phyloP scores from a whole-genome alignment of 129 eudicot genomes.

The Chrysanthemum seticuspe region DNA sequence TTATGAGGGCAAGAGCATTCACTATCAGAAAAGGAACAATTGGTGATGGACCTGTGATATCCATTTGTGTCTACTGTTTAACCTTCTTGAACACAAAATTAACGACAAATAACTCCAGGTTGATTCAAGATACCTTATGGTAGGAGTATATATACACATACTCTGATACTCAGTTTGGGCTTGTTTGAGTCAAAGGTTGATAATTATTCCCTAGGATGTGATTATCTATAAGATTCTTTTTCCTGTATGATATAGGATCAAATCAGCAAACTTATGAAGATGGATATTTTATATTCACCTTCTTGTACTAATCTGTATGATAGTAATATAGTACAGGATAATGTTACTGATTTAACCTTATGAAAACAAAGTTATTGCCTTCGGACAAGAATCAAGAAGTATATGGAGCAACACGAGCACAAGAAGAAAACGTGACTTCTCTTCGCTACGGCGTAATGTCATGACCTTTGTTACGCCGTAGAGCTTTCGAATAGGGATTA shows the following conservation, averaged over 20 bases:
- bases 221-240: slow-evolving; percentile 24
- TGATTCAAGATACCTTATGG: neutral
- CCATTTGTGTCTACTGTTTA: slow-evolving; percentile 27
- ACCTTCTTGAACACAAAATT: neutral
- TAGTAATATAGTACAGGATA: neutral
- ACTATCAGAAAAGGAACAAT: slow-evolving; percentile 52
- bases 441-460: no score
- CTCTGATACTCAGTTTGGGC: neutral
- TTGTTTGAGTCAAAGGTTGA: slow-evolving; percentile 1
- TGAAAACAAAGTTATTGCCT: neutral
- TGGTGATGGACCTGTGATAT: slow-evolving; percentile 45
- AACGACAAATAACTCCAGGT: neutral
- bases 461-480: no score
- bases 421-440: no score
- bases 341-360: neutral
- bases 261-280: neutral
- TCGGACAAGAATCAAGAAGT: no score
- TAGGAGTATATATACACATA: slow-evolving; percentile 9
- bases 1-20: slow-evolving; percentile 41
- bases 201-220: slow-evolving; percentile 9
- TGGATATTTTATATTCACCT: slow-evolving; percentile 10
- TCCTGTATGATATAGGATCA: slow-evolving; percentile 15
- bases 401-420: no score
- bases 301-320: slow-evolving; percentile 13
- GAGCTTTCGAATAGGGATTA: no score